Evolutionary conservation across 2,329 filamentous ascomycete genomes (phyloP), one percentile per base, ranked within the genome.

Genomic region (Magnaporthiopsis incrustans): DNA sequence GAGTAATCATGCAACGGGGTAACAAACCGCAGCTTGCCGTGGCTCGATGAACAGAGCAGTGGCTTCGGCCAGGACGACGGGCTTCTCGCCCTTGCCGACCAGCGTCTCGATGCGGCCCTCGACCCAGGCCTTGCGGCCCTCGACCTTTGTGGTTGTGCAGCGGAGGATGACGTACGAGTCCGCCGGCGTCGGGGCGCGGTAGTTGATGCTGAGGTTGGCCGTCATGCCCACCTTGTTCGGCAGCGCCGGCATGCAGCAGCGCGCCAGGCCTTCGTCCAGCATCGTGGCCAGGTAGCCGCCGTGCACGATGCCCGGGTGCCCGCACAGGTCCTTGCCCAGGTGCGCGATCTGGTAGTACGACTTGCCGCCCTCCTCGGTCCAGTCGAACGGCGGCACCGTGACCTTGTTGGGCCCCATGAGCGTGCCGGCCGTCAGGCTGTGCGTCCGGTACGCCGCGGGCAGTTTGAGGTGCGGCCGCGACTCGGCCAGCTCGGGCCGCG

Each of bases 121-220:
- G 1, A 97, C 92, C 92, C 92, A 97, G 15, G 92, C 94, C 79
- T 98, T 98, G 67, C 95, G 83, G 1, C 95, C 94, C 73, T 98
- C 92, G 1, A 94, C 90, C 78, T 89, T 93, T 12, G 85, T 88
- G 26, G 93, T 97, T 73, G 86, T 85, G 4, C 91, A 93, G 67
- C 85, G 83, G 65, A 99, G 77, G 58, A 96, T 91, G 35, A 96
- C 79, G 72, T 89, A 95, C 66, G 85, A 84, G 27, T 86, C 85
- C 7, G 92, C 92, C 70, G 84, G 86, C 59, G 90, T 89, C 5
- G 95, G 95, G 66, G 86, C 86, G 70, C 89, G 87, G 77, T 97
- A 99, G 75, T 96, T 88, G 69, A 90, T 79, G 69, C 84, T 92
- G 70, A 99, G 78, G 72, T 88, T 94, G 62, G 94, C 95, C 57